Conservation (phyloP, 2,329 filamentous ascomycete species). For the Microdochium nivale region DNA sequence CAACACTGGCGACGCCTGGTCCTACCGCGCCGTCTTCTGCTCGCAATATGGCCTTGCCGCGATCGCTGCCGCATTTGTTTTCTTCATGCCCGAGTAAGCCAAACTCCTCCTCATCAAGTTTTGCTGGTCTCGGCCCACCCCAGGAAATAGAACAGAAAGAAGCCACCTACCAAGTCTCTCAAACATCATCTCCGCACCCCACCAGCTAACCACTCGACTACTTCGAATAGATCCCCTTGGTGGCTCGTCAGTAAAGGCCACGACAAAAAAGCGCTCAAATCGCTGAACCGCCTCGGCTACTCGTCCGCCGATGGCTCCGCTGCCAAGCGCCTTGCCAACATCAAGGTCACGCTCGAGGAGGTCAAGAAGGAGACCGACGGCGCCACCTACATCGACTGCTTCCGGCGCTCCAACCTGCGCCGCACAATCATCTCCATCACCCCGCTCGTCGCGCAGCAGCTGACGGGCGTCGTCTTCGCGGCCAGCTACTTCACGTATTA, state of each 20-base stretch:
- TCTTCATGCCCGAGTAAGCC: slow-evolving; percentile 36
- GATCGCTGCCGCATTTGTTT: slow-evolving; percentile 32
- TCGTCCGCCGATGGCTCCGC: slow-evolving; percentile 29
- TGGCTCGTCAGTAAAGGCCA: slow-evolving; percentile 36
- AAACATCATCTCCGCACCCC: no score
- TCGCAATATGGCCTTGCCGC: slow-evolving; percentile 41
- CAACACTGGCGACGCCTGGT: slow-evolving; percentile 32
- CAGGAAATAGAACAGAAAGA: no score
- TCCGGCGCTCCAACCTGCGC: slow-evolving; percentile 9
- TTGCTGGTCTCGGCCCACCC: no score
- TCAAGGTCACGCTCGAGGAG: slow-evolving; percentile 33
- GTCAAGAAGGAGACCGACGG: slow-evolving; percentile 29
- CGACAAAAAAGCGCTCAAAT: slow-evolving; percentile 27
- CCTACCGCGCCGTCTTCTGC: slow-evolving; percentile 38
- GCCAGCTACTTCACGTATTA: slow-evolving; percentile 27
- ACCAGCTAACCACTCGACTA: not conserved
- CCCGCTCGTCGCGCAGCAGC: slow-evolving; percentile 10
- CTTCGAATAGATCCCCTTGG: slow-evolving; percentile 23
- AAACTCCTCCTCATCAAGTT: not conserved
- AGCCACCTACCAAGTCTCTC: no score
- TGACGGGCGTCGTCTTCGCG: slow-evolving; percentile 8
- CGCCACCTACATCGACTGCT: slow-evolving; percentile 13
- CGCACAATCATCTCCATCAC: slow-evolving; percentile 10
- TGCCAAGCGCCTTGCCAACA: slow-evolving; percentile 26
- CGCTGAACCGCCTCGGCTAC: slow-evolving; percentile 34